A percentile compares a stretch with the other conserved stretches of the same genome.
Conservation (phyloP, 192 early-diverging fungal genomes). For the Coemansia sp. region DNA sequence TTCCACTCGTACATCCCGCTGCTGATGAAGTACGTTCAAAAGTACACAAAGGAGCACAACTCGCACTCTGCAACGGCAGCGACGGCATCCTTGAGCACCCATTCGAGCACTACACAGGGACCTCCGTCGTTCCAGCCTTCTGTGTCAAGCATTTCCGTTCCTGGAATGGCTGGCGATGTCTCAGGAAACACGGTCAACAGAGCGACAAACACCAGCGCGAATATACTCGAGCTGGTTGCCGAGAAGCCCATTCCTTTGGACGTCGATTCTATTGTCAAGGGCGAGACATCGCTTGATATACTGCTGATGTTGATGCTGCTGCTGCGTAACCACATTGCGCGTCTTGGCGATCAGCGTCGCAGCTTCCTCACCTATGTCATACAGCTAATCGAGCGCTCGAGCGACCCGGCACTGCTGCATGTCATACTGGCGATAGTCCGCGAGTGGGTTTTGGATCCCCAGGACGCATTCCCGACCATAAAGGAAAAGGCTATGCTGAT, state of each 20-base stretch:
- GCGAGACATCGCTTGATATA: conserved; percentile 45
- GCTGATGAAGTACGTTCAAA: conserved; percentile 81
- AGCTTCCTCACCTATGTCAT: conserved; percentile 78
- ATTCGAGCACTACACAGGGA: conserved; percentile 5
- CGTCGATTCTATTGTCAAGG: conserved; percentile 32
- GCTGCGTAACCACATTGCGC: conserved; percentile 61
- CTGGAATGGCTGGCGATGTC: conserved; percentile 3
- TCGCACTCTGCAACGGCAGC: conserved; percentile 34
- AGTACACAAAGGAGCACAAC: conserved; percentile 82
- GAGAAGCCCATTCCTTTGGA: conserved; percentile 39
- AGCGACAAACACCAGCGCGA: conserved; percentile 20
- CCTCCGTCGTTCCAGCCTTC: conserved; percentile 26
- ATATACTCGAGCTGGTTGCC: conserved; percentile 21
- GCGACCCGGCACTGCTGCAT: conserved; percentile 69
- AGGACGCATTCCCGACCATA: conserved; percentile 90
- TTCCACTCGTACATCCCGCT: conserved; percentile 71
- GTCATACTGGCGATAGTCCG: conserved; percentile 80
- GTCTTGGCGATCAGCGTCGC: conserved; percentile 83
- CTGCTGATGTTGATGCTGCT: conserved; percentile 54
- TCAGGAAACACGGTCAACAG: neutral
- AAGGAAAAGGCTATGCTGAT: conserved; percentile 96
- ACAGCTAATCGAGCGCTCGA: conserved; percentile 82
- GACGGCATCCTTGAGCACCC: conserved; percentile 9
- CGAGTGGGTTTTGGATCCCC: conserved; percentile 82
- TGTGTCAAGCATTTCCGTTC: conserved; percentile 11